These are phyloP conservation scores for Limnanthes douglasii DNA, from an alignment of 345 rosid species.

Conservation along the genomic window DNA sequence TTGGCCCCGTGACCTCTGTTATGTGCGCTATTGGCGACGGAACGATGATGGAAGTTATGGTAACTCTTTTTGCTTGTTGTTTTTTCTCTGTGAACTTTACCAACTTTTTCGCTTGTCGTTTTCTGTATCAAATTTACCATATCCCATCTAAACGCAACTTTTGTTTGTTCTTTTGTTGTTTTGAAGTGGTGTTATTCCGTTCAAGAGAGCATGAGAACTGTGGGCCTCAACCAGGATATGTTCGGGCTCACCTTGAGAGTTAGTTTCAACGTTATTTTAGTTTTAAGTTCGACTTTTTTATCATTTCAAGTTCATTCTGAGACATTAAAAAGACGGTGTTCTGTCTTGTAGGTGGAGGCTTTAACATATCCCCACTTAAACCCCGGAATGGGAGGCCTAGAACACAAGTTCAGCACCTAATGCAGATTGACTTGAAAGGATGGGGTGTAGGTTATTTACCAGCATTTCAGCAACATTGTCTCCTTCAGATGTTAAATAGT, in stretches of 20 bases:
- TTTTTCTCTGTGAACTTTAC: conserved; percentile 6
- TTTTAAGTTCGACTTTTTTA: conserved; percentile 4
- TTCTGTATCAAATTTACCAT: too few species aligned
- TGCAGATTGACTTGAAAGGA: conserved; percentile 97
- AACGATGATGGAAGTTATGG: conserved; percentile 99
- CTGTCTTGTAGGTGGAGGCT: conserved; percentile 79
- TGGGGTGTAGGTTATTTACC: conserved; percentile 91
- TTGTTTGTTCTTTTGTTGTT: conserved; percentile 13
- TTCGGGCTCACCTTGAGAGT: conserved; percentile 98
- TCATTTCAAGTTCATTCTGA: neutral
- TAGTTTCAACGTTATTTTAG: conserved; percentile 13
- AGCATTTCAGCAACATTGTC: conserved; percentile 94
- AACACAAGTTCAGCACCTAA: conserved; percentile 89
- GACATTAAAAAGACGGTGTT: neutral
- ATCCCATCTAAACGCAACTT: too few species aligned
- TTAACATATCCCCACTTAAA: conserved; percentile 79
- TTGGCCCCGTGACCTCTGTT: conserved; percentile 99
- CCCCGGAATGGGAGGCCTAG: conserved; percentile 76
- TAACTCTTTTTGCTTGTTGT: conserved; percentile 13
- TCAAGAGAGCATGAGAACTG: conserved; percentile 95
- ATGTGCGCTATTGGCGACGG: conserved; percentile 97
- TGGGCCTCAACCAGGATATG: conserved; percentile 84
- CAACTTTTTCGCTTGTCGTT: conserved; percentile 4
- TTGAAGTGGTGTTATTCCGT: conserved; percentile 87
- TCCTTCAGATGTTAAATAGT: conserved; percentile 93